Base-by-base conservation (phyloP, 257 asterid species). In the Ehretia macrophylla region DNA sequence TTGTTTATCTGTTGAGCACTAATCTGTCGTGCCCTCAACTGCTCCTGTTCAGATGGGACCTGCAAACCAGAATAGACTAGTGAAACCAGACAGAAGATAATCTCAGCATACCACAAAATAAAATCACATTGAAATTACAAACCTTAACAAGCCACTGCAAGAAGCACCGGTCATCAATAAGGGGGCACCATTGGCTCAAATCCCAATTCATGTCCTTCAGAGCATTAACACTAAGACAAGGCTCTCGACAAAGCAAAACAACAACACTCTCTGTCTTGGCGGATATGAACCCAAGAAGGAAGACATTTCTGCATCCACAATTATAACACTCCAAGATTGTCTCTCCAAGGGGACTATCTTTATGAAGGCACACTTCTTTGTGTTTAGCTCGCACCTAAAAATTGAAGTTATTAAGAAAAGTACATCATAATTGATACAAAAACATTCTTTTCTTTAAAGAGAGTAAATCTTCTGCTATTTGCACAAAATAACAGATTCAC, bases 341-440 rank as follows among this genome's bases (percentile, higher is more conserved):
- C 78, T 93, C 97, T 63, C 99, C 99, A 64, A 93, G 78, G 27
- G 97, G 99, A 73, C 97, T 87, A 70, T 93, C 99, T 73, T 93
- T 93, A 80, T 93, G 97, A 63, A 93, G 94, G 68, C 99, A 93
- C 55, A 93, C 99, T 79, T 93, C 99, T 82, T 93, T 93, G 79
- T 93, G 99, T 70, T 93, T 93, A 21, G 99, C 97, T 60, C 99
- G 87, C 72, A 93, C 99, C 99, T 93, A 62, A 13, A 59, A 67
- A 45, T 18, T 17, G 18, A 19, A 51, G 66, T 40, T 68, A 48
- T 16, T 54, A 56, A 63, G 17, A 19, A 18, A 4, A 51, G 5
- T 12, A 51, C 47, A 42, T 42, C 8, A 10, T 14, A 42, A 42
- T 10, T 10, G 8, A 42, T 42, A 4, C 47, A 42, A 4, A 42